phyloP scores from a whole-genome alignment of 2,329 filamentous ascomycete genomes.

The Verticillium nonalfalfae region DNA sequence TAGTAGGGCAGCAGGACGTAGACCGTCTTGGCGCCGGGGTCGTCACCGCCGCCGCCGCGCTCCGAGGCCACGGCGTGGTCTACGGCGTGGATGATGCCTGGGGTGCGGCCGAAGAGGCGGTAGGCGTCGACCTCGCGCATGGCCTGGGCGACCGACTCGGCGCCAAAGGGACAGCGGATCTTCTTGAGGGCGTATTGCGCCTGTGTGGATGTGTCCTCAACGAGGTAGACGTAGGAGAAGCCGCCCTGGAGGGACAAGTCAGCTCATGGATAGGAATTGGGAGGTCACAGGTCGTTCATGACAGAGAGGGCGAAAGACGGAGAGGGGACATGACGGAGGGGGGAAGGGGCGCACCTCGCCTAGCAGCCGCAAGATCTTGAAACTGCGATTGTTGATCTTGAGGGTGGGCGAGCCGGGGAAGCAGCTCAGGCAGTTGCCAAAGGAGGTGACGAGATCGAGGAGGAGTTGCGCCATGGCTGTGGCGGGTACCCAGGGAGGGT shows the following conservation, averaged over 20 bases:
- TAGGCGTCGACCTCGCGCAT: conserved; percentile 98
- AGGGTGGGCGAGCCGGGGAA: conserved; percentile 91
- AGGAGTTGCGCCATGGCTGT: conserved; percentile 71
- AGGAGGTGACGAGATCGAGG: conserved; percentile 81
- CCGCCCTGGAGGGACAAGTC: conserved; percentile 57
- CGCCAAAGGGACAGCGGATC: conserved; percentile 95
- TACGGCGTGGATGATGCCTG: conserved; percentile 79
- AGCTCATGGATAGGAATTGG: background rate
- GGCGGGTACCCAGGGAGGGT: background rate
- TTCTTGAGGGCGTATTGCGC: conserved; percentile 95
- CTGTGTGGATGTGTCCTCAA: conserved; percentile 79
- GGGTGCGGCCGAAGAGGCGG: conserved; percentile 74
- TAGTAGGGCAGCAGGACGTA: conserved; percentile 97
- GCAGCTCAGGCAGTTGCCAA: conserved; percentile 93
- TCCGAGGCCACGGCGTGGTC: conserved; percentile 80
- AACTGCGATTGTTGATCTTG: conserved; percentile 89
- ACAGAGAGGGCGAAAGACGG: background rate
- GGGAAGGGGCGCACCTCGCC: conserved; percentile 65
- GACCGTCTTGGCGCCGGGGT: conserved; percentile 73
- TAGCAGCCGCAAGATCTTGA: conserved; percentile 90
- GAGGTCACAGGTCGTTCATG: background rate
- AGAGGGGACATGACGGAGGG: no score
- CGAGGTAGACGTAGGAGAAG: conserved; percentile 98
- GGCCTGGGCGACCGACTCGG: conserved; percentile 89
- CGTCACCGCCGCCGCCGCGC: conserved; percentile 50